Percentiles rank a stretch among this genome's conserved stretches.
These are phyloP conservation scores for Solanum aculeatissimum DNA, from an alignment of 305 asterid genomes.

Conservation along the genomic window DNA sequence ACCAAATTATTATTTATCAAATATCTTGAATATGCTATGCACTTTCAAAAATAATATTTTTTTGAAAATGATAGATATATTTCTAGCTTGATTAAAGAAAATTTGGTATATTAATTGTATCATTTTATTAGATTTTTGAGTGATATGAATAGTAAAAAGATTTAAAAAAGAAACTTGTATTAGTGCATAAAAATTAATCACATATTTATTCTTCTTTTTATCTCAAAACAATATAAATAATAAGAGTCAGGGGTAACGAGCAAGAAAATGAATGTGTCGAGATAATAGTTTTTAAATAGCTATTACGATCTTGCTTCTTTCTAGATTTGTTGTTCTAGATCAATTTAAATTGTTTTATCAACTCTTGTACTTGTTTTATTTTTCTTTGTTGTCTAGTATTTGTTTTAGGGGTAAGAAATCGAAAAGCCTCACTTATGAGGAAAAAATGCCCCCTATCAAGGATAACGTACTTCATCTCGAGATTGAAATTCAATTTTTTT, in stretches of 20 bases:
- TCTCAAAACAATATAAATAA: neutral
- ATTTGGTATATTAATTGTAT: neutral
- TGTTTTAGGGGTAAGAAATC: too few relatives aligned
- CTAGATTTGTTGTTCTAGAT: neutral
- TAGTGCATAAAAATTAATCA: neutral
- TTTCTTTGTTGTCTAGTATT: too few relatives aligned
- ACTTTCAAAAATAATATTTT: neutral
- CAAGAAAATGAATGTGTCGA: too few relatives aligned
- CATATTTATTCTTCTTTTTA: neutral
- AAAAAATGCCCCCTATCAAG: too few relatives aligned
- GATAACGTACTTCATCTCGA: too few relatives aligned
- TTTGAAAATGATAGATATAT: neutral
- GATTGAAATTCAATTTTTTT: too few relatives aligned
- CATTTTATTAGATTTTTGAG: neutral
- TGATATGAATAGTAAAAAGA: neutral
- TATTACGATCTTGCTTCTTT: too few relatives aligned
- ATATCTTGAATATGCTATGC: neutral
- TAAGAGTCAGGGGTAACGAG: too few relatives aligned
- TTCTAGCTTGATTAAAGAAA: too few relatives aligned
- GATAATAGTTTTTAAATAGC: too few relatives aligned
- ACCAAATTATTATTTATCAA: neutral
- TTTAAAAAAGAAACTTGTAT: neutral
- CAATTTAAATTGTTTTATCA: too few relatives aligned
- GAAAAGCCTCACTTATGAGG: neutral
- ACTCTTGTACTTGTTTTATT: neutral